phyloP scores from a whole-genome alignment of 257 asterid genomes.

The Salvia splendens region DNA sequence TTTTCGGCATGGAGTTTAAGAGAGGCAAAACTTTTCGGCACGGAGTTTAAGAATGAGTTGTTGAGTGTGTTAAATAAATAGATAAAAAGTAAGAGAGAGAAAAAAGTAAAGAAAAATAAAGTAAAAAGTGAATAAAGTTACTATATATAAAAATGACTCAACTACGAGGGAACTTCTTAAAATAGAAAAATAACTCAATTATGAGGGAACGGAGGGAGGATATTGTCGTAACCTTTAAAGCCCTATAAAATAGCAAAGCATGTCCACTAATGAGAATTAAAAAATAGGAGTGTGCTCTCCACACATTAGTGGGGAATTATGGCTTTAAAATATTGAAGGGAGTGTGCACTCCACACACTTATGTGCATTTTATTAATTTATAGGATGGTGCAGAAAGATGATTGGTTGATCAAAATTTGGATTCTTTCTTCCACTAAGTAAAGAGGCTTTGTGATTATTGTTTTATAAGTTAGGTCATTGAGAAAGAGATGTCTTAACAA shows the following conservation, averaged over 20 bases:
- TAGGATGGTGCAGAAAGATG: conserved; percentile 13
- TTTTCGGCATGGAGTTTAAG: too few species aligned
- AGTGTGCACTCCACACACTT: conserved; percentile 62
- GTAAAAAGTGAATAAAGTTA: too few species aligned
- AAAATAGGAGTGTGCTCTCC: conserved; percentile 60
- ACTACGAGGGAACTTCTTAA: too few species aligned
- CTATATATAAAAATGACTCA: too few species aligned
- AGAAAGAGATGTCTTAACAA: too few species aligned
- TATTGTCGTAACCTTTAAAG: background rate
- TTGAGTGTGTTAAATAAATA: too few species aligned
- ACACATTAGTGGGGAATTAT: conserved; percentile 30
- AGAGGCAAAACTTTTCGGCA: too few species aligned
- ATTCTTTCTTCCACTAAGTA: background rate
- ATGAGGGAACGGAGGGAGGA: too few species aligned
- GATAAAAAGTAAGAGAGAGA: too few species aligned
- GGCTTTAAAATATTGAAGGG: conserved; percentile 33
- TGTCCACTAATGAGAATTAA: conserved; percentile 21
- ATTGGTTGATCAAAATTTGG: conserved; percentile 23
- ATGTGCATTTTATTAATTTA: background rate
- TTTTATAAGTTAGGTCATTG: background rate
- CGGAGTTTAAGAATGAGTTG: too few species aligned
- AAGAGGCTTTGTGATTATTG: background rate
- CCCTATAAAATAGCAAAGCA: conserved; percentile 34
- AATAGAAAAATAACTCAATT: too few species aligned
- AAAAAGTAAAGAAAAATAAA: too few species aligned